These are phyloP conservation scores for Fusarium sterilihyphosum DNA, from an alignment of 2,329 filamentous ascomycete genomes.

Conservation along the genomic window DNA sequence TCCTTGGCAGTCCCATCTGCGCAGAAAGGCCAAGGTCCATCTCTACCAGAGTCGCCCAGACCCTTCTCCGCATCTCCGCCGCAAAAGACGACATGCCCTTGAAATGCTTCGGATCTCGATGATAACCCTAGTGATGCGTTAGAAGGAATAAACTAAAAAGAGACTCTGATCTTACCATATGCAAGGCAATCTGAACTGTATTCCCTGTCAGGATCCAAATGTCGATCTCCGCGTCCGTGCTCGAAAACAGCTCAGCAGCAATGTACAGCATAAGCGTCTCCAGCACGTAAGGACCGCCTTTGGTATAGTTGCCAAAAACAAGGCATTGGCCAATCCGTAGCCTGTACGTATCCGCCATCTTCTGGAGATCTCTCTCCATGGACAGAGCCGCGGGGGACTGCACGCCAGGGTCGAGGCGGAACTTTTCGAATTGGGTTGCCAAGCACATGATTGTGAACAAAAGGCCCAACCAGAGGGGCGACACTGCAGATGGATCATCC, in stretches of 20 bases:
- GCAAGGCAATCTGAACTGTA: conserved; percentile 49
- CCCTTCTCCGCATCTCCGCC: conserved; percentile 57
- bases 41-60: conserved; percentile 54
- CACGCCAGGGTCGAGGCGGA: not conserved
- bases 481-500: conserved; percentile 48
- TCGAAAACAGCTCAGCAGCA: conserved; percentile 44
- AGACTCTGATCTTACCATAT: conserved; percentile 21
- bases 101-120: conserved; percentile 57
- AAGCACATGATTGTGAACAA: conserved; percentile 58
- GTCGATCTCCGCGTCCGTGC: conserved; percentile 46
- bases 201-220: conserved; percentile 50
- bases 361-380: not conserved
- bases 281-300: conserved; percentile 53
- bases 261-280: conserved; percentile 52
- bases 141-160: not conserved
- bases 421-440: conserved; percentile 39
- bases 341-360: not conserved
- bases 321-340: conserved; percentile 46
- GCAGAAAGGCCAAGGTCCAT: conserved; percentile 55
- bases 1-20: conserved; percentile 57
- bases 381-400: not conserved
- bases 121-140: conserved; percentile 47
- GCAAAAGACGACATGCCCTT: conserved; percentile 51
- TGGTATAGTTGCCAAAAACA: conserved; percentile 53
- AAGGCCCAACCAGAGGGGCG: conserved; percentile 58